These are phyloP conservation scores for Spinellus fusiger DNA, from an alignment of 192 early-diverging fungal species.

Conservation along the genomic window DNA sequence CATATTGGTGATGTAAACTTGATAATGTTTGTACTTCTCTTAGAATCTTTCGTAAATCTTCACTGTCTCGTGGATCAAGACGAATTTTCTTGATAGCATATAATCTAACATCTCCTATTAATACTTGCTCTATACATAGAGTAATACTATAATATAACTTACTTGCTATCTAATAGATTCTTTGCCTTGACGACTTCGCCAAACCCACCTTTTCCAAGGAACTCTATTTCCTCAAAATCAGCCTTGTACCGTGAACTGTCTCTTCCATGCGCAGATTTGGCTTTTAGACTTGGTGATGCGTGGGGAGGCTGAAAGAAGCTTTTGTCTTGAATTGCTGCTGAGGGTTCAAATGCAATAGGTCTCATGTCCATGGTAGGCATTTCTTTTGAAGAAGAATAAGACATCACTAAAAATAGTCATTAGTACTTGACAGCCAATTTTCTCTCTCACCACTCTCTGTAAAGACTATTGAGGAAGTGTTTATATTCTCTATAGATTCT, in stretches of 20 bases:
- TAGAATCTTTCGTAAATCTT: constrained; percentile 75
- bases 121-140: too few relatives aligned
- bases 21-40: constrained; percentile 90
- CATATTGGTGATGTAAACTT: constrained; percentile 81
- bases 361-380: not conserved
- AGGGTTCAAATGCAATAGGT: not conserved
- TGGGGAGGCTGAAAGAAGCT: not conserved
- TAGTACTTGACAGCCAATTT: too few relatives aligned
- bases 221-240: constrained; percentile 77
- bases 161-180: constrained; percentile 70
- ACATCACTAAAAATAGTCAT: not conserved
- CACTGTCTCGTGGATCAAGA: constrained; percentile 72
- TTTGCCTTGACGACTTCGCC: constrained; percentile 93
- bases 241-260: constrained; percentile 56
- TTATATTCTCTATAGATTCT: not conserved
- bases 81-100: constrained; percentile 94
- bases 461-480: not conserved
- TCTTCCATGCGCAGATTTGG: not conserved
- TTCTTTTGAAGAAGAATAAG: not conserved
- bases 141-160: too few relatives aligned
- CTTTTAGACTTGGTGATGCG: not conserved
- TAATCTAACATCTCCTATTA: constrained; percentile 29
- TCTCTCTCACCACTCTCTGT: not conserved
- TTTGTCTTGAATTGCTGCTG: not conserved
- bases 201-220: constrained; percentile 79